Percentiles rank a stretch among this genome's conserved stretches.
These are phyloP conservation scores for Excoecaria agallocha DNA, from an alignment of 345 rosid genomes.

Conservation along the genomic window DNA sequence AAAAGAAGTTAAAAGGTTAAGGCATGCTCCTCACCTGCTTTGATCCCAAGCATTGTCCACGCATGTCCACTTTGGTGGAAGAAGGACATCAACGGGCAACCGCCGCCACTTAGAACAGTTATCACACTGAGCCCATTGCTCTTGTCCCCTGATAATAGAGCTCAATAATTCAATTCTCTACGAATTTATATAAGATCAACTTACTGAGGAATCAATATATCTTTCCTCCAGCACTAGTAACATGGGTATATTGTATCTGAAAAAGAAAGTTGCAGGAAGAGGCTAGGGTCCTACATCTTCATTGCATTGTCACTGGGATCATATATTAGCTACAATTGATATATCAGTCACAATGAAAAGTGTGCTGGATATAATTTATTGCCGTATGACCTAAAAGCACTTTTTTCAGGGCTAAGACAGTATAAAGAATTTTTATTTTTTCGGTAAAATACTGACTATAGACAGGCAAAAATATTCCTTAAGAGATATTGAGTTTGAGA, in stretches of 20 bases:
- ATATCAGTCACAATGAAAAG: too few relatives aligned
- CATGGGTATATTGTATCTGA: not conserved
- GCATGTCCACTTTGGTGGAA: constrained; percentile 89
- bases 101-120: constrained; percentile 87
- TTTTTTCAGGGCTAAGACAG: not conserved
- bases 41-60: constrained; percentile 73
- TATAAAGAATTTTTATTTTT: not conserved
- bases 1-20: constrained; percentile 5
- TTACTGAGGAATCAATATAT: too few relatives aligned
- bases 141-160: constrained; percentile 65
- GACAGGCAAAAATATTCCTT: not conserved
- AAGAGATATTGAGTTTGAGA: not conserved
- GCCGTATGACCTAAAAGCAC: not conserved
- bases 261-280: not conserved
- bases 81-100: constrained; percentile 77
- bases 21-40: constrained; percentile 49
- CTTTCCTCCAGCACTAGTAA: constrained; percentile 14
- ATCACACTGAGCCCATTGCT: constrained; percentile 98
- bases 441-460: not conserved
- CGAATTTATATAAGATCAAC: constrained; percentile 13
- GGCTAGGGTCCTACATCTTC: not conserved
- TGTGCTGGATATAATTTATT: too few relatives aligned
- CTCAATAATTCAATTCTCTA: constrained; percentile 18
- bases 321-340: too few relatives aligned
- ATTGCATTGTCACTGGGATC: not conserved